Percentiles rank a stretch among this genome's conserved stretches.
Conservation (phyloP, 768 basidiomycete genomes). For the Lyophyllum atratum region DNA sequence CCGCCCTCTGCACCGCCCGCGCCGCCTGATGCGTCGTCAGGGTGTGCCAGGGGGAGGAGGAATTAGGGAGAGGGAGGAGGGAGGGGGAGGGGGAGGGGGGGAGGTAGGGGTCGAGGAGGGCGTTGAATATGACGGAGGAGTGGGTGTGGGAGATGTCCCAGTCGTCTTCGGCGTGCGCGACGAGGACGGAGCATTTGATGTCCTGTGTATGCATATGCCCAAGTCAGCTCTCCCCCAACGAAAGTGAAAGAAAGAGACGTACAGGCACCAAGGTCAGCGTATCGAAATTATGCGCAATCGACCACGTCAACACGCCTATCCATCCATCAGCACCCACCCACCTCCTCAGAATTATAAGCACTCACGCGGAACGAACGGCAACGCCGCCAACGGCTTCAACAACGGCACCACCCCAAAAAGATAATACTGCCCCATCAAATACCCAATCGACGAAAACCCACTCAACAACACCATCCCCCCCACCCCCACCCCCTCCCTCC, state of each 20-base stretch:
- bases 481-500: constrained; percentile 40
- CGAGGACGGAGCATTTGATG: constrained; percentile 66
- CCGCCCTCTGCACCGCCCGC: constrained; percentile 37
- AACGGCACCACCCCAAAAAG: constrained; percentile 68
- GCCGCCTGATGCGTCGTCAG: constrained; percentile 36
- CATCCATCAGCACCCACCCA: not conserved
- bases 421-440: constrained; percentile 67
- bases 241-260: constrained; percentile 18
- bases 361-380: constrained; percentile 67
- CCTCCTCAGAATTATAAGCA: constrained; percentile 12
- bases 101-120: constrained; percentile 62
- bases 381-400: constrained; percentile 63
- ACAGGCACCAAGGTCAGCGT: constrained; percentile 63
- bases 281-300: constrained; percentile 60
- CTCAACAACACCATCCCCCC: constrained; percentile 44
- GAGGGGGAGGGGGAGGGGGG: constrained; percentile 30
- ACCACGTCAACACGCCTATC: constrained; percentile 54
- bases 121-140: constrained; percentile 66
- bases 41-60: constrained; percentile 31
- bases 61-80: constrained; percentile 29
- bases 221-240: not conserved
- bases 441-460: constrained; percentile 49
- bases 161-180: constrained; percentile 78
- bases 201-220: constrained; percentile 36
- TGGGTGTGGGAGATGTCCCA: constrained; percentile 72